Evolutionary conservation across 257 asterid genomes (phyloP), one percentile per base, ranked within the genome.

Genomic region (Solanum pimpinellifolium): DNA sequence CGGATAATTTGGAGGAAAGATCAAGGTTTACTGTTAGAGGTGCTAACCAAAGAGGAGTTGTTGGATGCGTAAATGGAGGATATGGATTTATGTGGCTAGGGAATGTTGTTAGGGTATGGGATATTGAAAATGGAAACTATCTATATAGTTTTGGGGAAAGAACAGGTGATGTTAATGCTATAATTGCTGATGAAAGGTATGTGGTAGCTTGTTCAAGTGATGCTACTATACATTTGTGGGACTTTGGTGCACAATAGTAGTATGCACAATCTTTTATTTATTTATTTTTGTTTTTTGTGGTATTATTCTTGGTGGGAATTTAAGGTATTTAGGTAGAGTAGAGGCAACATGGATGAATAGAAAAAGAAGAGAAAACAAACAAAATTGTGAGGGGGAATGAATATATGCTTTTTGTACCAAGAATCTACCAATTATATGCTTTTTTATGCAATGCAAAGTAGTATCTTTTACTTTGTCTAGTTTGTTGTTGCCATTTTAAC

Each of bases 81-180:
- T 93, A 92, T 77, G 99, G 93, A 13, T 33, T 96, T 15, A 60
- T 94, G 15, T 88, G 86, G 62, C 85, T 72, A 0, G 94, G 91
- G 6, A 96, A 95, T 1, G 91, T 90, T 35, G 86, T 95, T 92
- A 93, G 98, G 94, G 95, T 95, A 66, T 94, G 99, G 99, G 95
- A 90, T 85, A 90, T 92, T 10, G 93, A 91, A 75, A 56, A 86
- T 44, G 99, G 99, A 1, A 87, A 83, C 21, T 92, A 91, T 87
- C 83, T 95, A 86, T 93, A 95, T 59, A 91, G 94, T 72, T 66
- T 94, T 33, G 86, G 96, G 88, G 99, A 97, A 90, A 91, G 98
- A 80, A 87, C 90, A 14, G 96, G 93, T 1, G 94, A 89, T 9
- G 87, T 91, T 31, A 90, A 66, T 86, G 93, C 93, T 46, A 73